A percentile compares a stretch with the other conserved stretches of the same genome.
phyloP scores from a whole-genome alignment of 2,329 filamentous ascomycete species.

The Penicillium crustosum region DNA sequence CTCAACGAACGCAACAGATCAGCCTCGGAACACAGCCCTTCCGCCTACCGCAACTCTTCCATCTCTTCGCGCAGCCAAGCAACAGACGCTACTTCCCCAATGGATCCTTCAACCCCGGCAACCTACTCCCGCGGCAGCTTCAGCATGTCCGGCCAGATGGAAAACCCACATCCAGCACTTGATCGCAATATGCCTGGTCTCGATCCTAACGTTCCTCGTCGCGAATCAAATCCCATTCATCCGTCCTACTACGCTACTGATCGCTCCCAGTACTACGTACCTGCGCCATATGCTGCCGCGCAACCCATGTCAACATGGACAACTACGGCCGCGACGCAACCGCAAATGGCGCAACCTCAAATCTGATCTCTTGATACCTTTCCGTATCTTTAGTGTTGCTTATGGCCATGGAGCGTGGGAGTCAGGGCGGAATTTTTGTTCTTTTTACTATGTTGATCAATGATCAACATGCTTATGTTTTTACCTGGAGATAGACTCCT shows the following conservation, averaged over 20 bases:
- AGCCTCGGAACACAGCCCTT: slow-evolving; percentile 37
- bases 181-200: slow-evolving; percentile 37
- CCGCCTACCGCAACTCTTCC: slow-evolving; percentile 43
- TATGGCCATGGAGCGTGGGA: slow-evolving; percentile 9
- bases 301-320: slow-evolving; percentile 39
- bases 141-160: slow-evolving; percentile 36
- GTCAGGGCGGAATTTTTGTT: not conserved
- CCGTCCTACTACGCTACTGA: slow-evolving; percentile 38
- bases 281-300: slow-evolving; percentile 33
- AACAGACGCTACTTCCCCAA: slow-evolving; percentile 40
- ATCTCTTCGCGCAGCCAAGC: slow-evolving; percentile 41
- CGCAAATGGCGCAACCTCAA: slow-evolving; percentile 40
- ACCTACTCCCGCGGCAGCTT: slow-evolving; percentile 42
- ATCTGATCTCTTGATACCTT: slow-evolving; percentile 29
- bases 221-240: slow-evolving; percentile 38
- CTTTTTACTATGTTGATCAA: not conserved
- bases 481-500: slow-evolving; percentile 18
- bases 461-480: slow-evolving; percentile 5
- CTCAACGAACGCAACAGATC: slow-evolving; percentile 40
- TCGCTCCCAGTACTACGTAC: slow-evolving; percentile 37
- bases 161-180: slow-evolving; percentile 30
- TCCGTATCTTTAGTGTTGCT: slow-evolving; percentile 5
- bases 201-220: slow-evolving; percentile 36
- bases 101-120: slow-evolving; percentile 38
- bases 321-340: slow-evolving; percentile 40